Evolutionary conservation across 2,329 filamentous ascomycete genomes (phyloP), one percentile per base, ranked within the genome.

Genomic region (Hymenoscyphus infarciens): DNA sequence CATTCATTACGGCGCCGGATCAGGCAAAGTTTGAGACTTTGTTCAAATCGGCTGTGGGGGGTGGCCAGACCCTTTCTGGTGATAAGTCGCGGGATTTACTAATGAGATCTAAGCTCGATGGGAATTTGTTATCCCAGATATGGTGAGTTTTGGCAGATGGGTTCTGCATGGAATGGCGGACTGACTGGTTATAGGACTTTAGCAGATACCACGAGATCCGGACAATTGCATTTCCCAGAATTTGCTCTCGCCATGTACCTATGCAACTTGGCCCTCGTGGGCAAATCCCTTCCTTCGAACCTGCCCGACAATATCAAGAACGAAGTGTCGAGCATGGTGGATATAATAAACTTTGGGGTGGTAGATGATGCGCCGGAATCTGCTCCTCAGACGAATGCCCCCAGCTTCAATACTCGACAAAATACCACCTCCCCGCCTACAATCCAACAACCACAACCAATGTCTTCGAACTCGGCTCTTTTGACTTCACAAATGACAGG

Each of bases 281-380:
- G 92, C 63, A 97, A 96, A 77, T 81, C 87, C 0, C 77, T 99
- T 27, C 95, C 95, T 0, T 73, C 82, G 1, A 76, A 74, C 5
- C 81, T 99, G 10, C 95, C 95, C 0, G 92, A 97, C 35, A 89
- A 86, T 63, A 88, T 99, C 68, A 90, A 87, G 79, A 99, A 99
- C 72, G 95, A 99, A 76, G 95, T 99, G 19, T 98, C 94, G 3
- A 97, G 95, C 77, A 98, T 99, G 93, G 95, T 99, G 49, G 95
- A 99, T 74, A 99, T 99, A 62, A 99, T 99, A 74, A 97, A 92
- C 64, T 99, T 99, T 75, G 92, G 89, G 69, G 85, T 97, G 27
- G 87, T 86, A 0, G 95, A 99, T 67, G 89, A 94, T 31, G 80
- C 79, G 45, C 76, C 76, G 49, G 77, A 83, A 22, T 76, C 82